Evolutionary conservation across 177 flowering plant species (phyloP).

Genomic region (Vitis hybrid): DNA sequence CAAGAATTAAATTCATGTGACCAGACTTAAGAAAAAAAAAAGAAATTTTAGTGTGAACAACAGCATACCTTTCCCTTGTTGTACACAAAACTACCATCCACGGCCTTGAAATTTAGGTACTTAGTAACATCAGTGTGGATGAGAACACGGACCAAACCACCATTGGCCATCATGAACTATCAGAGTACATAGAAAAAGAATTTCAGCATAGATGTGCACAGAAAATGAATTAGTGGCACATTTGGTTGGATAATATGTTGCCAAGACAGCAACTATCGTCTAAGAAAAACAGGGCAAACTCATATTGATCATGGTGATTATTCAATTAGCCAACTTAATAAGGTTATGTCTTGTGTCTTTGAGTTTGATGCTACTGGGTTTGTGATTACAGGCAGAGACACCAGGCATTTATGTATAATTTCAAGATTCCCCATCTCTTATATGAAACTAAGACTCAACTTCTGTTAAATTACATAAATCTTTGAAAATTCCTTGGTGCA

Average conservation of each 20-base stretch:
- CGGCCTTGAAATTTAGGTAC: constrained; percentile 92
- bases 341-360: too few relatives aligned
- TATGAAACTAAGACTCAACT: too few relatives aligned
- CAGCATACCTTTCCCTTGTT: constrained; percentile 80
- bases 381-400: too few relatives aligned
- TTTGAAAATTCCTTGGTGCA: too few relatives aligned
- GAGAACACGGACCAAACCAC: constrained; percentile 78
- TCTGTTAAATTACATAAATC: too few relatives aligned
- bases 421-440: too few relatives aligned
- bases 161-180: constrained; percentile 98
- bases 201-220: constrained; percentile 1
- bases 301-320: too few relatives aligned
- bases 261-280: not conserved
- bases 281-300: too few relatives aligned
- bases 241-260: not conserved
- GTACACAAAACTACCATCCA: constrained; percentile 97
- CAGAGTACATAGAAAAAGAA: constrained; percentile 5
- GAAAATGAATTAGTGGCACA: not conserved
- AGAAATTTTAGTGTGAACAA: not conserved
- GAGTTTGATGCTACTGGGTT: too few relatives aligned
- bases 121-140: constrained; percentile 96
- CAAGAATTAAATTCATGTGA: not conserved
- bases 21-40: not conserved
- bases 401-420: too few relatives aligned
- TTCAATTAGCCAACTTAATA: too few relatives aligned